Conservation (phyloP, 371 early-diverging fungal species). For the Actinomortierella ambigua region DNA sequence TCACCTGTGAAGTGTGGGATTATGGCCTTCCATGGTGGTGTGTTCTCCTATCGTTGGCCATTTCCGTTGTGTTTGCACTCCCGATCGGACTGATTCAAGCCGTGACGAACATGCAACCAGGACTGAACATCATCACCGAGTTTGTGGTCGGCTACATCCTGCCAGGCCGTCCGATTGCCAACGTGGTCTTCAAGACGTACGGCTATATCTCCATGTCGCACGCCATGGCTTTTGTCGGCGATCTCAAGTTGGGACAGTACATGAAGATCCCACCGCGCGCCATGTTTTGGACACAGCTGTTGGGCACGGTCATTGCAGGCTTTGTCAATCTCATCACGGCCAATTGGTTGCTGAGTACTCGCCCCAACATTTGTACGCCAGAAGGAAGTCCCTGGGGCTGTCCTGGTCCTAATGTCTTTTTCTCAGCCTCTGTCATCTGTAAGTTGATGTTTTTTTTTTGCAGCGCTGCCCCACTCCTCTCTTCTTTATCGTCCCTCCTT, state of each 20-base stretch:
- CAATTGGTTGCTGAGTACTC: conserved; percentile 61
- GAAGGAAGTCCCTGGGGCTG: conserved; percentile 11
- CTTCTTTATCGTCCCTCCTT: too few relatives aligned
- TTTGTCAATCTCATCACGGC: conserved; percentile 47
- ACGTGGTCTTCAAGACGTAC: conserved; percentile 50
- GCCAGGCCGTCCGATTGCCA: conserved; percentile 57
- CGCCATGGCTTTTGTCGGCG: conserved; percentile 53
- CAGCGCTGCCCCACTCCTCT: too few relatives aligned
- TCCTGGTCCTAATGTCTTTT: conserved; percentile 31
- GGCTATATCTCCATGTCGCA: conserved; percentile 43
- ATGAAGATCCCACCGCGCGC: conserved; percentile 62
- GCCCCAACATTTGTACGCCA: conserved; percentile 54
- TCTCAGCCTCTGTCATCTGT: conserved; percentile 42
- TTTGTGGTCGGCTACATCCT: conserved; percentile 63
- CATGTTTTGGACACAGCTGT: conserved; percentile 51
- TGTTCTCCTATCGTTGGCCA: conserved; percentile 65
- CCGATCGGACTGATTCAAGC: conserved; percentile 83
- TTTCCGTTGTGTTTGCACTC: conserved; percentile 69
- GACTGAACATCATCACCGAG: conserved; percentile 75
- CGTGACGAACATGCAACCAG: conserved; percentile 73
- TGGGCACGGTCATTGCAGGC: conserved; percentile 51
- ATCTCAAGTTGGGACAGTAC: conserved; percentile 61
- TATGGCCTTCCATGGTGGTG: conserved; percentile 74
- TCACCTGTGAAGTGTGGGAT: conserved; percentile 62
- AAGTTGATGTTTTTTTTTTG: too few relatives aligned